Conservation (phyloP, 495 filamentous ascomycete genomes). For the Penicillium pulvis region DNA sequence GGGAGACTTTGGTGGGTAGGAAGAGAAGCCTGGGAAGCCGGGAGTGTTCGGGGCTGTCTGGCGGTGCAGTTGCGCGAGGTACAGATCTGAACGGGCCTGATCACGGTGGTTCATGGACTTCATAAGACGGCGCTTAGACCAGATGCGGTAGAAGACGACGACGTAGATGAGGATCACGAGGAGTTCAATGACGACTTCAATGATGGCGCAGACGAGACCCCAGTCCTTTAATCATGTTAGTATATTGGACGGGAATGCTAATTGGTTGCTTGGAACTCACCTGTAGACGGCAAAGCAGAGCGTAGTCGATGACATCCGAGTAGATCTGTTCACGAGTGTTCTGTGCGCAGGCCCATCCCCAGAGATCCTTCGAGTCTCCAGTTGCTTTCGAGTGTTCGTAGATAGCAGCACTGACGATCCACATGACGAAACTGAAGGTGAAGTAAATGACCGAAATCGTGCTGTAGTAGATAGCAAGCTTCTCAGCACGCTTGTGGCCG, state of each 20-base stretch:
- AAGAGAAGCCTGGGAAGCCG: constrained; percentile 58
- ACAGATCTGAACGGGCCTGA: constrained; percentile 88
- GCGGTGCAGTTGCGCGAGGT: constrained; percentile 88
- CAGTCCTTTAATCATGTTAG: constrained; percentile 64
- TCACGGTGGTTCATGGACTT: constrained; percentile 97
- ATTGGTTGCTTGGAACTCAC: constrained; percentile 47
- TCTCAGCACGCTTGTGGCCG: constrained; percentile 86
- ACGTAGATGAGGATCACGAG: constrained; percentile 91
- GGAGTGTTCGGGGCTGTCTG: constrained; percentile 96
- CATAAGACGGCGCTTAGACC: constrained; percentile 88
- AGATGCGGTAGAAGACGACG: constrained; percentile 94
- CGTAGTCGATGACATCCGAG: constrained; percentile 77
- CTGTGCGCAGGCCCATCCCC: constrained; percentile 94
- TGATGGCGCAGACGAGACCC: constrained; percentile 93
- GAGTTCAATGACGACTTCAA: constrained; percentile 91
- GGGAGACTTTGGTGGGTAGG: constrained; percentile 53
- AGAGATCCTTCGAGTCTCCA: constrained; percentile 80
- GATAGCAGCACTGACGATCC: constrained; percentile 83
- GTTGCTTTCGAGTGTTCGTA: constrained; percentile 74
- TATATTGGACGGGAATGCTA: neutral
- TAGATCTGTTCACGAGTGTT: constrained; percentile 79
- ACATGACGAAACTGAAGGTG: constrained; percentile 90
- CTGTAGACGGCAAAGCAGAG: constrained; percentile 92
- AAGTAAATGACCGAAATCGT: constrained; percentile 90
- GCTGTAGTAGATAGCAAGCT: constrained; percentile 91